phyloP scores from a whole-genome alignment of 2,329 filamentous ascomycete species.

The Metarhizium rileyi region DNA sequence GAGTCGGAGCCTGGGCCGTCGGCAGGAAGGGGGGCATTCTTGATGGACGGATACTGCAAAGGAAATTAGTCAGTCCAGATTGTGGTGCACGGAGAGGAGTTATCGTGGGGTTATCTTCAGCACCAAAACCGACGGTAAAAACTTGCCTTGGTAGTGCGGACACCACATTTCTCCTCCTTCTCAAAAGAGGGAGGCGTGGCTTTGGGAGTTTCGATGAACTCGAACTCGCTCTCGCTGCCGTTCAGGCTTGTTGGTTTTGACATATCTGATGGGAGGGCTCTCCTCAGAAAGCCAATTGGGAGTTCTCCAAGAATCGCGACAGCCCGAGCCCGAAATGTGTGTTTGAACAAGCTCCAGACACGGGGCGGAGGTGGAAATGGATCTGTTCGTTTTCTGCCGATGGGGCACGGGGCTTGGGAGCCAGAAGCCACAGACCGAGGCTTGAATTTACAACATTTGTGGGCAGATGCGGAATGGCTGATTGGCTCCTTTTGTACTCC shows the following conservation, averaged over 20 bases:
- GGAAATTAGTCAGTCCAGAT: not conserved
- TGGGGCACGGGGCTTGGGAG: not conserved
- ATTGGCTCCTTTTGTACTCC: not conserved
- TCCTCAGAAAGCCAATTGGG: slow-evolving; percentile 17
- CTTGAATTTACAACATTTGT: not conserved
- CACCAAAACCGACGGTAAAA: not conserved
- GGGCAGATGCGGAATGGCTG: not conserved
- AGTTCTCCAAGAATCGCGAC: slow-evolving; percentile 9
- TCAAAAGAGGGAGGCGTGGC: slow-evolving; percentile 50
- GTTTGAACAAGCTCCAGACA: slow-evolving; percentile 1
- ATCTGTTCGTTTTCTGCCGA: not conserved
- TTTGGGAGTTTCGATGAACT: slow-evolving; percentile 33
- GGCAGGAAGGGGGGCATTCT: slow-evolving; percentile 88
- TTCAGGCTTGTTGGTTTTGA: slow-evolving; percentile 22
- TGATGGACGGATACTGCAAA: slow-evolving; percentile 54
- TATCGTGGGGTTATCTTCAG: not conserved
- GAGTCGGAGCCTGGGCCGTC: slow-evolving; percentile 74
- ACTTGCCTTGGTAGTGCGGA: slow-evolving; percentile 33
- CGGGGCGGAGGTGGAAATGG: not conserved
- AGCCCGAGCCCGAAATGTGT: slow-evolving; percentile 5
- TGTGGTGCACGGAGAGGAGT: not conserved
- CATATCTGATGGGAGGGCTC: slow-evolving; percentile 21
- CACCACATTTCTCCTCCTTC: slow-evolving; percentile 49
- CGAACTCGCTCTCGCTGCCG: slow-evolving; percentile 27
- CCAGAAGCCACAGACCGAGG: not conserved